Percentiles rank a stretch among this genome's conserved stretches.
Conservation (phyloP, 2,329 filamentous ascomycete species). For the Fusarium virguliforme region DNA sequence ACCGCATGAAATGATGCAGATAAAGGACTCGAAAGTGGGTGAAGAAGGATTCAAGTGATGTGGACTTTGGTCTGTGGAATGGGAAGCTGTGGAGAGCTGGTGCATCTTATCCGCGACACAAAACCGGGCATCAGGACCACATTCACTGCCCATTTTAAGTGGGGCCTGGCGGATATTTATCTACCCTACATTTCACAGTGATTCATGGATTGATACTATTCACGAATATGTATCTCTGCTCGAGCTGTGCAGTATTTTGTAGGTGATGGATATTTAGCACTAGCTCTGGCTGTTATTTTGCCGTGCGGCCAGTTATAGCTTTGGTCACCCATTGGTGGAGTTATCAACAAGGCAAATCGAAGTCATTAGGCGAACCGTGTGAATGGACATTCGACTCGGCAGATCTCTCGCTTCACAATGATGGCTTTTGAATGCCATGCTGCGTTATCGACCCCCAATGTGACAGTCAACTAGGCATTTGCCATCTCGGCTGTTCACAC, state of each 20-base stretch:
- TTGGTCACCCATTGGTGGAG: not conserved
- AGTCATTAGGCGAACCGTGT: too few species aligned
- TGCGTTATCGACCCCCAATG: not conserved
- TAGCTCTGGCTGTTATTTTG: not conserved
- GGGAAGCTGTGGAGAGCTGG: conserved; percentile 3
- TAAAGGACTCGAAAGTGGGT: not conserved
- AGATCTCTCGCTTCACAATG: not conserved
- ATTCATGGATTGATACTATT: not conserved
- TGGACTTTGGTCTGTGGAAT: not conserved
- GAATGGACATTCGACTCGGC: not conserved
- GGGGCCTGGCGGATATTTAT: not conserved
- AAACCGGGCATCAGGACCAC: conserved; percentile 1
- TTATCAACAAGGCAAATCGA: not conserved
- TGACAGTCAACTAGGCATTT: too few species aligned
- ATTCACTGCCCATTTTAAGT: not conserved
- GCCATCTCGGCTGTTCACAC: not conserved
- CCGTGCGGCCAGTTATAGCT: not conserved
- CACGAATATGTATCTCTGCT: not conserved
- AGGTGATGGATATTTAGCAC: too few species aligned
- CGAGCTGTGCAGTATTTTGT: not conserved
- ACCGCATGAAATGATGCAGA: conserved; percentile 11
- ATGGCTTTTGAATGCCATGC: not conserved
- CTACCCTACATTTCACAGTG: not conserved
- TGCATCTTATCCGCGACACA: conserved; percentile 2
- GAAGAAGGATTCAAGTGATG: conserved; percentile 11